Percentiles rank a stretch among this genome's conserved stretches.
phyloP scores from a whole-genome alignment of 768 basidiomycete species.

The Serendipita sp. region DNA sequence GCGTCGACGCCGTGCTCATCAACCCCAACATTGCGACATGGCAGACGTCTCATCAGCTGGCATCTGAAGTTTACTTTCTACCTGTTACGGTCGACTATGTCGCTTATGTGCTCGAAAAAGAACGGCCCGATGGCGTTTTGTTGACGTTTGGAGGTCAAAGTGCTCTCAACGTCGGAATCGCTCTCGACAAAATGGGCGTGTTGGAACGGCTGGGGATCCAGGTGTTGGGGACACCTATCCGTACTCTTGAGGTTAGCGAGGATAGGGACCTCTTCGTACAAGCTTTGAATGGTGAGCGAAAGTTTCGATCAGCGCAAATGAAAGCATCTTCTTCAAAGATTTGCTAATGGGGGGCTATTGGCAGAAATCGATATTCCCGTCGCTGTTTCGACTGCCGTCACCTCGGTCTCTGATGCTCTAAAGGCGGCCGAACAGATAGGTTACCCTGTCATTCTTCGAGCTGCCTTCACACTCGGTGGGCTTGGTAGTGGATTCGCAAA shows the following conservation, averaged over 20 bases:
- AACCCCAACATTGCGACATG: slow-evolving; percentile 99
- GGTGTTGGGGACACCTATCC: slow-evolving; percentile 89
- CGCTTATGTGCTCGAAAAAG: slow-evolving; percentile 96
- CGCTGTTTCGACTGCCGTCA: slow-evolving; percentile 90
- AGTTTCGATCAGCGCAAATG: too few species aligned
- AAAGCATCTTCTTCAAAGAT: not conserved
- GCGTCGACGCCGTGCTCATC: slow-evolving; percentile 85
- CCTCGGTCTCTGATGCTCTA: slow-evolving; percentile 85
- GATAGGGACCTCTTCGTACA: slow-evolving; percentile 92
- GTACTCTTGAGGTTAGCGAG: slow-evolving; percentile 90
- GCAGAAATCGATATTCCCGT: slow-evolving; percentile 96
- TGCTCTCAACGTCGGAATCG: slow-evolving; percentile 94
- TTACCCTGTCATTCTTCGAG: slow-evolving; percentile 93
- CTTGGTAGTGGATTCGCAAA: slow-evolving; percentile 97
- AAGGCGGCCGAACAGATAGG: slow-evolving; percentile 82
- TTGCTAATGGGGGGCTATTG: too few species aligned
- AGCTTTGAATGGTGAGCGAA: slow-evolving; percentile 86
- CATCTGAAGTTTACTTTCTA: slow-evolving; percentile 93
- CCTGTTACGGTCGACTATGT: slow-evolving; percentile 96
- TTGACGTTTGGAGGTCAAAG: slow-evolving; percentile 98
- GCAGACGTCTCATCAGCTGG: slow-evolving; percentile 97
- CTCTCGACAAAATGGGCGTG: slow-evolving; percentile 91
- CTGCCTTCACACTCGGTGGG: slow-evolving; percentile 95
- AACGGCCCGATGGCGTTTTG: slow-evolving; percentile 91
- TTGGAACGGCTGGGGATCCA: slow-evolving; percentile 82